A percentile compares a stretch with the other conserved stretches of the same genome.
Conservation (phyloP, 2,329 filamentous ascomycete species). For the Ciborinia camelliae region DNA sequence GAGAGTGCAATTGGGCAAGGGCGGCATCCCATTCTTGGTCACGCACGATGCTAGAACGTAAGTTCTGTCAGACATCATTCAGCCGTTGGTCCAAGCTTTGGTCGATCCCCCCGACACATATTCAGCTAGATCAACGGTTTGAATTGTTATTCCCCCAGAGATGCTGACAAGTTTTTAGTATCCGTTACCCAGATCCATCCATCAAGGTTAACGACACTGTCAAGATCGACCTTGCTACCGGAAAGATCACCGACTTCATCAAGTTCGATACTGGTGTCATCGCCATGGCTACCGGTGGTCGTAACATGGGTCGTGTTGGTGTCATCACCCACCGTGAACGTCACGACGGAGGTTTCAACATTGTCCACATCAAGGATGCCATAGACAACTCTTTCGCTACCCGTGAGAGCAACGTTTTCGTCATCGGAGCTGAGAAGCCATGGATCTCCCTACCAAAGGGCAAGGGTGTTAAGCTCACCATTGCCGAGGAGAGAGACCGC, state of each 20-base stretch:
- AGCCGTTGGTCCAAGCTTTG: constrained; percentile 99
- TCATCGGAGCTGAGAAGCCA: constrained; percentile 97
- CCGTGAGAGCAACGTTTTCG: constrained; percentile 99
- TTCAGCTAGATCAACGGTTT: constrained; percentile 39
- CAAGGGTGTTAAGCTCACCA: constrained; percentile 99
- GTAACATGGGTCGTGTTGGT: constrained; percentile 99
- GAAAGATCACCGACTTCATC: constrained; percentile 98
- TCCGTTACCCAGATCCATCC: constrained; percentile 96
- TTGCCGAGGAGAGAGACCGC: constrained; percentile 98
- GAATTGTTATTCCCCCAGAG: constrained; percentile 32
- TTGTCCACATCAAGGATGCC: constrained; percentile 99
- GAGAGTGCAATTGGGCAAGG: constrained; percentile 98
- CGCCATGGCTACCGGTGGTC: constrained; percentile 98
- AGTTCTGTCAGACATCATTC: constrained; percentile 98
- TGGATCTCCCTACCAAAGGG: constrained; percentile 99
- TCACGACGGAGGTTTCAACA: constrained; percentile 99
- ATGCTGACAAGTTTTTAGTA: constrained; percentile 56
- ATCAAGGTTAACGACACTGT: constrained; percentile 99
- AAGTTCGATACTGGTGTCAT: constrained; percentile 98
- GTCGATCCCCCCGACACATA: constrained; percentile 48
- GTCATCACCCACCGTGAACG: constrained; percentile 99
- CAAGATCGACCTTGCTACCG: constrained; percentile 95
- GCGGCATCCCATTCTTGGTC: constrained; percentile 99
- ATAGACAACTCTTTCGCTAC: constrained; percentile 99
- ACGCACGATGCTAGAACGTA: constrained; percentile 99